Conservation (phyloP, 1,139 yeast species). For the Hyphopichia buzzinii region DNA sequence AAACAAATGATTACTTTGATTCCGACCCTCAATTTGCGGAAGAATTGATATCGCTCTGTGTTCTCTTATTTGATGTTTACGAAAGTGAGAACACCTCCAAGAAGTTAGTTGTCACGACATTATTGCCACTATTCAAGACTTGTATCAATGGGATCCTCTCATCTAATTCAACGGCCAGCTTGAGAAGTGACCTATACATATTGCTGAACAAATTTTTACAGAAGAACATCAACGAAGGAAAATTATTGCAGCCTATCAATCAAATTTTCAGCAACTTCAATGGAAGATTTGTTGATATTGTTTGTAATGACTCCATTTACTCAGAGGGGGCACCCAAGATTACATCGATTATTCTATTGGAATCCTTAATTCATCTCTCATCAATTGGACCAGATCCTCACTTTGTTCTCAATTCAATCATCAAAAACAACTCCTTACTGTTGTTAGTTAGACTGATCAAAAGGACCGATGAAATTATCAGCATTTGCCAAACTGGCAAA, state of each 20-base stretch:
- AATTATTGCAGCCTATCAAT: conserved; percentile 44
- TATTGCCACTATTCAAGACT: conserved; percentile 69
- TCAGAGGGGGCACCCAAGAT: conserved; percentile 79
- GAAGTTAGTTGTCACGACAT: conserved; percentile 39
- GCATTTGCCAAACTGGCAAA: conserved; percentile 28
- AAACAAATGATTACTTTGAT: conserved; percentile 70
- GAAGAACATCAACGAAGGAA: conserved; percentile 41
- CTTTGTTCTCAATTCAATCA: conserved; percentile 58
- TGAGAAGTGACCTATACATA: conserved; percentile 79
- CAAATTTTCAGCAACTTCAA: conserved; percentile 58
- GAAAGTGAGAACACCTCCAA: conserved; percentile 34
- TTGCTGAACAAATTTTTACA: conserved; percentile 65
- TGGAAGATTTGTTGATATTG: conserved; percentile 57
- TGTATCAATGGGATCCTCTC: conserved; percentile 72
- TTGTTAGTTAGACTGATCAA: conserved; percentile 65
- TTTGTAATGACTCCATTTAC: conserved; percentile 75
- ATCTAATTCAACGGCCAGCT: conserved; percentile 61
- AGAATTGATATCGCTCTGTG: conserved; percentile 74
- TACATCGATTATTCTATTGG: conserved; percentile 73
- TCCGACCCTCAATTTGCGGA: conserved; percentile 70
- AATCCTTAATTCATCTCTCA: conserved; percentile 63
- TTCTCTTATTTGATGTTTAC: conserved; percentile 64
- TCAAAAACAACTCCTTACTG: conserved; percentile 63
- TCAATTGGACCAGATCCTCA: conserved; percentile 46
- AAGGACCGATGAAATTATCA: conserved; percentile 63